Conservation (phyloP, 2,329 filamentous ascomycete species). For the Sclerotiophoma versabilis region DNA sequence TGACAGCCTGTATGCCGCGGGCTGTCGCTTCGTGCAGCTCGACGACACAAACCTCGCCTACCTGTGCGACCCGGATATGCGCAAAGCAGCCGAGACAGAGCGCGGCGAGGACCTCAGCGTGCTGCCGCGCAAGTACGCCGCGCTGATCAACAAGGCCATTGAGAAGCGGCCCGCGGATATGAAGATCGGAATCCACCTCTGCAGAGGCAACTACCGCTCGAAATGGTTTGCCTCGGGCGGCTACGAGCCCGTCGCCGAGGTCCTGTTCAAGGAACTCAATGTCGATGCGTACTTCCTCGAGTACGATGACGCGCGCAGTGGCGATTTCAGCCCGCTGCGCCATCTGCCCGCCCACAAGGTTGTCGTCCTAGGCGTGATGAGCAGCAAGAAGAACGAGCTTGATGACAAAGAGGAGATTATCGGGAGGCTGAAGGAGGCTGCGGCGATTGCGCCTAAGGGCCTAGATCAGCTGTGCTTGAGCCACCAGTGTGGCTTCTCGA, state of each 20-base stretch:
- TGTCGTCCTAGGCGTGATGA: conserved; percentile 64
- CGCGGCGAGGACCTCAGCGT: conserved; percentile 59
- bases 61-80: conserved; percentile 64
- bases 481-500: conserved; percentile 66
- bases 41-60: conserved; percentile 68
- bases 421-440: conserved; percentile 48
- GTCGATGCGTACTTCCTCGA: conserved; percentile 68
- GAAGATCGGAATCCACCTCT: conserved; percentile 64
- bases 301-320: conserved; percentile 64
- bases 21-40: conserved; percentile 64
- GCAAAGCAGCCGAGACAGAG: conserved; percentile 57
- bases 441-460: conserved; percentile 58
- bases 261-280: conserved; percentile 64
- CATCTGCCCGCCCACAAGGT: conserved; percentile 62
- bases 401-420: conserved; percentile 57
- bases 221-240: conserved; percentile 66
- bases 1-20: conserved; percentile 60
- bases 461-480: conserved; percentile 64
- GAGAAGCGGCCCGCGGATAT: conserved; percentile 61
- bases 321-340: conserved; percentile 63
- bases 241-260: conserved; percentile 65
- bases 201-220: conserved; percentile 63
- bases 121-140: conserved; percentile 61
- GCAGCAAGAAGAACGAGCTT: conserved; percentile 64
- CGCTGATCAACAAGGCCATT: conserved; percentile 63